Percentiles rank a stretch among this genome's conserved stretches.
Conservation (phyloP, 768 basidiomycete genomes). For the Amanita exitialis region DNA sequence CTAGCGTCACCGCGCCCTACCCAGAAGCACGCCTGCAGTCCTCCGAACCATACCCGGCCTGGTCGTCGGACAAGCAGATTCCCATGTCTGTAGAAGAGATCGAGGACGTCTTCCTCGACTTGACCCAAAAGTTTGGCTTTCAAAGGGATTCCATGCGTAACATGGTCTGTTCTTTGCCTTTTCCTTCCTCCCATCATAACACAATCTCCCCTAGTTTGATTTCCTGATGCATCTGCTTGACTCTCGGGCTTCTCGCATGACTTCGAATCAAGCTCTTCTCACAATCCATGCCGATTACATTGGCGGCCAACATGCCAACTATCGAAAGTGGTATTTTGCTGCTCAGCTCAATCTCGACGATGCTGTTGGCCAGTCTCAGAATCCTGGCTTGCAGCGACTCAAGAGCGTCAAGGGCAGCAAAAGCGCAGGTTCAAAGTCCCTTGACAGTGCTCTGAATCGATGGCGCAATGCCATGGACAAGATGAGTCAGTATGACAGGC, state of each 20-base stretch:
- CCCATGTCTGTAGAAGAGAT: slow-evolving; percentile 98
- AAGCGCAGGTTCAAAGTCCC: slow-evolving; percentile 56
- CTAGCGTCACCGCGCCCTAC: slow-evolving; percentile 50
- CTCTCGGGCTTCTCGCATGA: slow-evolving; percentile 96
- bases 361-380: slow-evolving; percentile 90
- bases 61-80: slow-evolving; percentile 87
- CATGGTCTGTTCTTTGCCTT: slow-evolving; percentile 45
- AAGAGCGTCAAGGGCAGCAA: slow-evolving; percentile 65
- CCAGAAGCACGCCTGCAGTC: slow-evolving; percentile 41
- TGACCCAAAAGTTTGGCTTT: slow-evolving; percentile 98
- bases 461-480: slow-evolving; percentile 99
- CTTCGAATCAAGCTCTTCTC: slow-evolving; percentile 89
- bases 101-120: slow-evolving; percentile 96
- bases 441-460: slow-evolving; percentile 87
- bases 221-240: slow-evolving; percentile 98
- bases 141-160: slow-evolving; percentile 94
- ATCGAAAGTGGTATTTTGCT: slow-evolving; percentile 99
- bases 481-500: slow-evolving; percentile 98
- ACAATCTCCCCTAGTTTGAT: slow-evolving; percentile 56
- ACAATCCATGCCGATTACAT: slow-evolving; percentile 99
- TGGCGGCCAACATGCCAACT: slow-evolving; percentile 97
- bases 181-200: slow-evolving; percentile 9
- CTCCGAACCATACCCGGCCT: slow-evolving; percentile 83
- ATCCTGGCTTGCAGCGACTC: slow-evolving; percentile 85
- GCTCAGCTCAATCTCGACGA: slow-evolving; percentile 99